These are phyloP conservation scores for Tetrahymena thermophila DNA, from an alignment of 73 alveolate genomes.

Conservation along the genomic window DNA sequence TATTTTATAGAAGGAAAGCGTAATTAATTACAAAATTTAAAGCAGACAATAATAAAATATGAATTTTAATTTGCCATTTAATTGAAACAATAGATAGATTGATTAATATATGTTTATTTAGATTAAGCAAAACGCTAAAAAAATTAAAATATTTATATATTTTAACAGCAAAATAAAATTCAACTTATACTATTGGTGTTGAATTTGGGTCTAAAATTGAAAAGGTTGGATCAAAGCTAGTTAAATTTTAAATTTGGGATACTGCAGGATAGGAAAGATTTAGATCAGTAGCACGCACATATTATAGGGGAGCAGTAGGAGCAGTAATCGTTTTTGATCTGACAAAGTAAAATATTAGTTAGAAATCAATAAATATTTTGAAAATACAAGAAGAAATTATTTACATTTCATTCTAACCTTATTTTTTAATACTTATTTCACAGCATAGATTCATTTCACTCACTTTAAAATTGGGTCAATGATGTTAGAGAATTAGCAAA, in stretches of 20 bases:
- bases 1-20: conserved; percentile 38
- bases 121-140: background rate
- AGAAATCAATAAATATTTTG: background rate
- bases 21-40: background rate
- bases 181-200: conserved; percentile 74
- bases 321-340: conserved; percentile 55
- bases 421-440: conserved; percentile 47
- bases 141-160: background rate
- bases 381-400: background rate
- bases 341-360: conserved; percentile 4
- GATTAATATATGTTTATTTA: background rate
- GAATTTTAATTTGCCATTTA: background rate
- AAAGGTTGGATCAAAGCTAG: conserved; percentile 54
- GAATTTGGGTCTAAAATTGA: conserved; percentile 76
- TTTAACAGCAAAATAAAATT: conserved; percentile 23
- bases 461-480: conserved; percentile 65
- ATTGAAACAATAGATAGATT: background rate
- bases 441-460: conserved; percentile 59
- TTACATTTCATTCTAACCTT: background rate
- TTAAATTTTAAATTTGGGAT: conserved; percentile 84
- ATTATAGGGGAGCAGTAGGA: conserved; percentile 50
- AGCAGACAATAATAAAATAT: background rate
- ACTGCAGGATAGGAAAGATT: conserved; percentile 85
- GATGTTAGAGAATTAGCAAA: conserved; percentile 73
- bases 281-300: conserved; percentile 37